These are phyloP conservation scores for Botrytis porri DNA, from an alignment of 2,329 filamentous ascomycete species.

Conservation along the genomic window DNA sequence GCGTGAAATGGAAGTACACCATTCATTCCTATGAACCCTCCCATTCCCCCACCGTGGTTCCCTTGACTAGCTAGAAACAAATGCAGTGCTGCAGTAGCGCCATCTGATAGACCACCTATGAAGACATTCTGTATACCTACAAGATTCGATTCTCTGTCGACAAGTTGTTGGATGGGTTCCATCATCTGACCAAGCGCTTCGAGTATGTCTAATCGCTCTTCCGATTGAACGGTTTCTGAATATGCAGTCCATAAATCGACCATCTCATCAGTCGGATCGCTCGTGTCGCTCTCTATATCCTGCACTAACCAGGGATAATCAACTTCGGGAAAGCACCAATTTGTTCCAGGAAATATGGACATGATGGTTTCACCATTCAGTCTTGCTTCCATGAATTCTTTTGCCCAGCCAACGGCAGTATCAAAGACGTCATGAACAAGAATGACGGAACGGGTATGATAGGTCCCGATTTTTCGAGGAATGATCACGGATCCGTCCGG, in stretches of 20 bases:
- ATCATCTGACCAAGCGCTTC: background rate
- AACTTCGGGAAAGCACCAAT: background rate
- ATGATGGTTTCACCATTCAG: too few species aligned
- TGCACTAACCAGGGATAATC: background rate
- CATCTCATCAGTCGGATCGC: background rate
- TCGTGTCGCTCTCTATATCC: background rate
- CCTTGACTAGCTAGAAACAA: background rate
- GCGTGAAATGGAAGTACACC: background rate
- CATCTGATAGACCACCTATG: background rate
- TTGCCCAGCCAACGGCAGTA: background rate
- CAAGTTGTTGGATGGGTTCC: background rate
- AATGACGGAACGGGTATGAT: background rate
- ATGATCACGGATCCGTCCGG: background rate
- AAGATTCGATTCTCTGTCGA: background rate
- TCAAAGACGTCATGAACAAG: background rate
- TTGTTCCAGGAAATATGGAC: background rate
- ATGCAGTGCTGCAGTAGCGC: background rate
- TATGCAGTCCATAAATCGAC: background rate
- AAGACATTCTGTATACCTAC: background rate
- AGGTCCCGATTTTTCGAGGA: background rate
- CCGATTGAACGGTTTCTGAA: too few species aligned
- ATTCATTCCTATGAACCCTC: background rate
- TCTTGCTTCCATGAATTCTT: background rate
- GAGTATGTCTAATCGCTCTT: background rate
- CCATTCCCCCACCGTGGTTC: background rate